Evolutionary conservation across 2,329 filamentous ascomycete species (phyloP).

Genomic region (Alternaria gaisen): DNA sequence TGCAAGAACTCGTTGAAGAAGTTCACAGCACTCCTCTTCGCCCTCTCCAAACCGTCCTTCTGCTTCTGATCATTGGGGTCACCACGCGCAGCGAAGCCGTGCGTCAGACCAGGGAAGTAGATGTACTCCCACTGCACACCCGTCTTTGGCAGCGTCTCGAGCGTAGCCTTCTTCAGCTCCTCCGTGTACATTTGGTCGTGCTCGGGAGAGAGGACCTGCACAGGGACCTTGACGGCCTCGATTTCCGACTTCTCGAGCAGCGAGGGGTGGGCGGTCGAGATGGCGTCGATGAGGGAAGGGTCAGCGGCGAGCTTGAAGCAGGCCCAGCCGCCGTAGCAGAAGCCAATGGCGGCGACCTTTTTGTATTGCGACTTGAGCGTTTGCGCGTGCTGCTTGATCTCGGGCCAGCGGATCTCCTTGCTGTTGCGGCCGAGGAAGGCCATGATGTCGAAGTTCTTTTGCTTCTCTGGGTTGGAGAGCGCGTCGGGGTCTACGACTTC

Average conservation of each 20-base stretch:
- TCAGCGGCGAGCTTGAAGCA: slow-evolving; percentile 44
- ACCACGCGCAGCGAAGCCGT: slow-evolving; percentile 46
- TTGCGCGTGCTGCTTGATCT: slow-evolving; percentile 50
- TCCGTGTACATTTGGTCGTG: slow-evolving; percentile 37
- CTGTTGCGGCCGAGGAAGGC: slow-evolving; percentile 52
- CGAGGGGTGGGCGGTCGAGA: slow-evolving; percentile 43
- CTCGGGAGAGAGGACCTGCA: slow-evolving; percentile 44
- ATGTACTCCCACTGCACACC: slow-evolving; percentile 47
- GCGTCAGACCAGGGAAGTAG: slow-evolving; percentile 42
- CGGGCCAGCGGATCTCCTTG: slow-evolving; percentile 51
- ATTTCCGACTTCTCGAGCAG: slow-evolving; percentile 43
- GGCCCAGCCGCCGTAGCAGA: slow-evolving; percentile 59
- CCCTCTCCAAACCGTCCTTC: slow-evolving; percentile 46
- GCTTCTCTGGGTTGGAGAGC: slow-evolving; percentile 38
- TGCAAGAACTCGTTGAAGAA: slow-evolving; percentile 48
- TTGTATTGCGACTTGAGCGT: slow-evolving; percentile 46
- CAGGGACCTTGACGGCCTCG: slow-evolving; percentile 41
- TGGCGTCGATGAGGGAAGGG: slow-evolving; percentile 42
- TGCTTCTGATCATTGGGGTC: slow-evolving; percentile 36
- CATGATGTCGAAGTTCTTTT: slow-evolving; percentile 51
- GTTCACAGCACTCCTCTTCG: slow-evolving; percentile 42
- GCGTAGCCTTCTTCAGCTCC: slow-evolving; percentile 42
- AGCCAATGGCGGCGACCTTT: slow-evolving; percentile 59
- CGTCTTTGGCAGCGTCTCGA: slow-evolving; percentile 39
- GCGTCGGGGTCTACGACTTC: slow-evolving; percentile 41